Percentiles rank a stretch among this genome's conserved stretches.
Evolutionary conservation across 73 alveolate species (phyloP).

Genomic region (Effrenium voratum): DNA sequence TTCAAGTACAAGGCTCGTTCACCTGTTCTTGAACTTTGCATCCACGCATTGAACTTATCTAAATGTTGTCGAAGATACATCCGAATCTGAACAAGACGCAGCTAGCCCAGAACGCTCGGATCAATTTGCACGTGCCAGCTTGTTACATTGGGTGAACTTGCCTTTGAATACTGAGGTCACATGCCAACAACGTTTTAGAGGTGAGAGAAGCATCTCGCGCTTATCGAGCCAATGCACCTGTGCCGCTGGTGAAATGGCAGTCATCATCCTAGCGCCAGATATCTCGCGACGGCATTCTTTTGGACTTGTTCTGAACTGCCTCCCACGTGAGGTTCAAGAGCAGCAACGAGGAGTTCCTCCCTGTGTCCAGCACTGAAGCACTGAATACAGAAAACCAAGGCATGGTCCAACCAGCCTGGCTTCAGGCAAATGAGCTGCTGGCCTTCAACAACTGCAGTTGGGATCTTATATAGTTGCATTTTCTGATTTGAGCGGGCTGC

Average conservation of each 20-base stretch:
- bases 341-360: slow-evolving; percentile 70
- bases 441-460: slow-evolving; percentile 60
- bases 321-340: slow-evolving; percentile 39
- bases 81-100: slow-evolving; percentile 85
- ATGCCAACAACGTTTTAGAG: slow-evolving; percentile 77
- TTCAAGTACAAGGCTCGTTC: slow-evolving; percentile 60
- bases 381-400: not conserved
- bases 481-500: not conserved
- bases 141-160: not conserved
- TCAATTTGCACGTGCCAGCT: not conserved
- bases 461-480: not conserved
- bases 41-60: not conserved
- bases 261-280: not conserved
- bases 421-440: slow-evolving; percentile 80
- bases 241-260: slow-evolving; percentile 87
- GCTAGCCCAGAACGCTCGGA: not conserved
- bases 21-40: not conserved
- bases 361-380: slow-evolving; percentile 5
- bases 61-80: not conserved
- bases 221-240: slow-evolving; percentile 78
- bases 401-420: not conserved
- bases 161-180: slow-evolving; percentile 39
- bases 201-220: slow-evolving; percentile 78
- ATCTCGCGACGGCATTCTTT: not conserved
- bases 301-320: not conserved